phyloP scores from a whole-genome alignment of 192 early-diverging fungal genomes.

The Spizellomyces punctatus region DNA sequence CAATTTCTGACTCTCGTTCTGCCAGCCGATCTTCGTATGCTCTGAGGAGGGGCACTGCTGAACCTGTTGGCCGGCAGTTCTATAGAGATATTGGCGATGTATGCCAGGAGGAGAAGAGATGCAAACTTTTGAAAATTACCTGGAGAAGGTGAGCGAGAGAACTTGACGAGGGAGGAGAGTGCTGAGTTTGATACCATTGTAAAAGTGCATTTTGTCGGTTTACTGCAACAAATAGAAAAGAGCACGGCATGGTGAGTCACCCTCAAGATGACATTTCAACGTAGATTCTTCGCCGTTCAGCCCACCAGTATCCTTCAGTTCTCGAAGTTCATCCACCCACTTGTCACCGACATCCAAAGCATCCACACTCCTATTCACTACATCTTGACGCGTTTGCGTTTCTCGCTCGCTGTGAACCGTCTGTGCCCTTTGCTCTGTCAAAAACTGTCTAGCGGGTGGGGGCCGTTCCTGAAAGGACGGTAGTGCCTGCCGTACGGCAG shows the following conservation, averaged over 20 bases:
- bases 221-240: neutral
- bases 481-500: neutral
- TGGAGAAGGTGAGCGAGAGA: neutral
- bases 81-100: too few relatives aligned
- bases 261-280: neutral
- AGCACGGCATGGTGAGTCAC: too few relatives aligned
- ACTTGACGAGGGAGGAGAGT: neutral
- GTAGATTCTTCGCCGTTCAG: neutral
- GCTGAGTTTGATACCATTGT: neutral
- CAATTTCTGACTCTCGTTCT: neutral
- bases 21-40: neutral
- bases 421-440: neutral
- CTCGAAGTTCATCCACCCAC: slow-evolving; percentile 1
- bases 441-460: neutral
- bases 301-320: neutral
- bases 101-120: too few relatives aligned
- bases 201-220: neutral
- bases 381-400: neutral
- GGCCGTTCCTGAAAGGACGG: neutral
- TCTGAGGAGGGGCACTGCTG: neutral
- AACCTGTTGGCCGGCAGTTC: neutral
- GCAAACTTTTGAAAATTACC: too few relatives aligned
- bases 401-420: neutral
- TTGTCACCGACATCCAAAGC: neutral
- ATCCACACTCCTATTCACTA: neutral